Evolutionary conservation across 345 rosid genomes (phyloP).

Genomic region (Mallotus nudiflorus): DNA sequence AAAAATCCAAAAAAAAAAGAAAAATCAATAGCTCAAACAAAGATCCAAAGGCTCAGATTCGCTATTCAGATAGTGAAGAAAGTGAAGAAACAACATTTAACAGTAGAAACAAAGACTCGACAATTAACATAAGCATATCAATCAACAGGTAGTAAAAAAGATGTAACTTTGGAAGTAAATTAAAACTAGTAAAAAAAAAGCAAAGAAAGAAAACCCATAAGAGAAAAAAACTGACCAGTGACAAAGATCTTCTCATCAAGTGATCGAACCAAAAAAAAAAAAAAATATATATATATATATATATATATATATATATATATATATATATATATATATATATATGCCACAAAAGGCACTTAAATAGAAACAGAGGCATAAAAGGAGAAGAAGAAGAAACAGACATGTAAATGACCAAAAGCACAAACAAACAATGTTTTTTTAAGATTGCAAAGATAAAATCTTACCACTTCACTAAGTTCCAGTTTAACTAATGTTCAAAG

Average conservation of each 20-base stretch:
- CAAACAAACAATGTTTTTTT: background rate
- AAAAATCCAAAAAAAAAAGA: background rate
- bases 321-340: too few species aligned
- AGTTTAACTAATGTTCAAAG: background rate
- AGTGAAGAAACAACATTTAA: background rate
- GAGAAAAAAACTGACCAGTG: conserved; percentile 17
- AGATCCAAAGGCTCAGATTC: conserved; percentile 3
- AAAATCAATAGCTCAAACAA: background rate
- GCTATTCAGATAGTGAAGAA: background rate
- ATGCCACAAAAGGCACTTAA: background rate
- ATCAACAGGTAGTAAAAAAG: conserved; percentile 12
- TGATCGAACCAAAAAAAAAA: conserved; percentile 13
- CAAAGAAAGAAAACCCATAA: conserved; percentile 4
- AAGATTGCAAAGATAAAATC: conserved; percentile 20
- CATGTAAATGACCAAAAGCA: conserved; percentile 11
- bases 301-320: too few species aligned
- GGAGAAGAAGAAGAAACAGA: background rate
- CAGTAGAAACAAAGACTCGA: background rate
- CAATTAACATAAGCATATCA: conserved; percentile 6
- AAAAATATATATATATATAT: too few species aligned
- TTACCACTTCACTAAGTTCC: conserved; percentile 10
- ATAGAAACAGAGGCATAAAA: background rate
- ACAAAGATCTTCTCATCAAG: conserved; percentile 31
- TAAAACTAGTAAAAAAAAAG: background rate
- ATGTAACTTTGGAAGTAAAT: conserved; percentile 11